Evolutionary conservation across 2,329 filamentous ascomycete species (phyloP), one percentile per base, ranked within the genome.

Genomic region (Penicillium brasilianum): DNA sequence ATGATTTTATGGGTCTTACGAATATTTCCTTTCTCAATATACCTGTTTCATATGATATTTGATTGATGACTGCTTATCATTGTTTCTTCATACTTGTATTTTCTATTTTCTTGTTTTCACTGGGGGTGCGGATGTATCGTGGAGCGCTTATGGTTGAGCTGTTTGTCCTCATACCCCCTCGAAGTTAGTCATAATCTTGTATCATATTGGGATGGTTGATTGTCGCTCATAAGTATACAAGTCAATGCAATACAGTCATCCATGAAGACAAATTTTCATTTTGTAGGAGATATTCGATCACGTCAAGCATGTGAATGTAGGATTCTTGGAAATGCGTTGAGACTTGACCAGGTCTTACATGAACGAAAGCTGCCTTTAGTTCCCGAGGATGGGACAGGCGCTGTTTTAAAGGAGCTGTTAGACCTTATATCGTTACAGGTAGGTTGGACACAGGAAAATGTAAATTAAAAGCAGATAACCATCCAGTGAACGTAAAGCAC

Each of bases 1-100:
- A 55, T 59, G 50, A 53, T 36, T 34, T 36, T 55, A 63, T 50
- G 37, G 11, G 55, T 37, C 13, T 48, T 30, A 25, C 55, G 36
- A 55, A 53, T 39, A 50, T 34, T 53, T 37, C 50, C 36, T 60
- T 61, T 55, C 22, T 16, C 32, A 44, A 57, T 51, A 60, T 60
- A 60, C 58, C 58, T 46, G 30, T 43, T 52, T 25, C 43, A 51
- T 46, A 48, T 57, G 10, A n/a, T 36, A 36, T 52, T 16, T 43
- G 44, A 51, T 20, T 46, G 11, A 46, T 28, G 30, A n/a, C 4
- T 60, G 50, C 20, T 39, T 18, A 2, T 48, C 11, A 8, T 22
- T 9, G 16, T 9, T 39, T 3, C 7, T 28, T 14, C 14, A 11
- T 11, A 39, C n/a, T 25, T 25, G 14, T 28, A n/a, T 7, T 18